phyloP scores from a whole-genome alignment of 108 stramenopile species.

The Cyclotella sp. region DNA sequence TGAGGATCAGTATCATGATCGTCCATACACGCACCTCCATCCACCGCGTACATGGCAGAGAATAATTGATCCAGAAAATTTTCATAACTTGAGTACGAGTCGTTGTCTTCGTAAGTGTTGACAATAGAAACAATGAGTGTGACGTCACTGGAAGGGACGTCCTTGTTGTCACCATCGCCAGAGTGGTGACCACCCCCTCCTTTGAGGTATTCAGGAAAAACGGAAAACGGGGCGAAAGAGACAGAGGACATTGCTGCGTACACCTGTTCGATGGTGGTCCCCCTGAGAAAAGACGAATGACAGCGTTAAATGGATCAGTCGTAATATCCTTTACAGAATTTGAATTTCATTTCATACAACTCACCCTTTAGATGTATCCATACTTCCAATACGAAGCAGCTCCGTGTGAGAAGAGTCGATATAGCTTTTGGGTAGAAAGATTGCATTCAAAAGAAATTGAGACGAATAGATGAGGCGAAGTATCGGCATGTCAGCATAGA shows the following conservation, averaged over 20 bases:
- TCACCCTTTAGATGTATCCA: constrained; percentile 72
- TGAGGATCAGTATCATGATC: constrained; percentile 93
- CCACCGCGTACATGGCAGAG: constrained; percentile 70
- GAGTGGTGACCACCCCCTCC: constrained; percentile 88
- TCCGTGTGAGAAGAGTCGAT: constrained; percentile 92
- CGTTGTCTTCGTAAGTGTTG: constrained; percentile 79
- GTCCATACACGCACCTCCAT: constrained; percentile 91
- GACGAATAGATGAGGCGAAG: too few species aligned
- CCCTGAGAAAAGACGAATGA: constrained; percentile 34
- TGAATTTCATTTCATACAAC: constrained; percentile 17
- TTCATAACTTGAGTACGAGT: constrained; percentile 73
- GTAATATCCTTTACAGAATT: constrained; percentile 76
- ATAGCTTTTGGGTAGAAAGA: constrained; percentile 53
- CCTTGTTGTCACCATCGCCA: constrained; percentile 44
- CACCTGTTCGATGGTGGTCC: constrained; percentile 85
- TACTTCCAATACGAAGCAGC: constrained; percentile 83
- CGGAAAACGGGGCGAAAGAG: constrained; percentile 77
- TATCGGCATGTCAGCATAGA: neutral
- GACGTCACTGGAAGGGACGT: constrained; percentile 72
- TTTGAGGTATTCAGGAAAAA: constrained; percentile 87
- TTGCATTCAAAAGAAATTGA: neutral
- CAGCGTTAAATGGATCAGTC: constrained; percentile 87
- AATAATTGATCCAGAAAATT: constrained; percentile 80
- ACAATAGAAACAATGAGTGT: constrained; percentile 84
- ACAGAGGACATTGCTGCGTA: constrained; percentile 77